Conservation (phyloP, 148 eudicot genomes). For the Oxyria digyna region DNA sequence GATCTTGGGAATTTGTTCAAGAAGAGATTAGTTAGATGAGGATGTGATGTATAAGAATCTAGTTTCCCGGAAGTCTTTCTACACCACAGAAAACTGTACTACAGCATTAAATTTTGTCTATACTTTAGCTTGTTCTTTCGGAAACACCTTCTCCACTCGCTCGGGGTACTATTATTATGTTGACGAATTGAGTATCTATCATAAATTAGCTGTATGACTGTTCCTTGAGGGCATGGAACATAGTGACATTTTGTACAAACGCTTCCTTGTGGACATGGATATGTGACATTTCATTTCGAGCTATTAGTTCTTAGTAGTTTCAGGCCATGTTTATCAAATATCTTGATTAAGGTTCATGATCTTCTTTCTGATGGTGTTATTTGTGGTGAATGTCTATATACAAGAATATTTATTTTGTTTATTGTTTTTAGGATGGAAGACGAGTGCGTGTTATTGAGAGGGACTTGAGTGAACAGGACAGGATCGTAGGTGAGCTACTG, state of each 20-base stretch:
- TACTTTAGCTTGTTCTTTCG: too few relatives aligned
- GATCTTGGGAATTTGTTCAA: neutral
- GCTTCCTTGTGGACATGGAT: neutral
- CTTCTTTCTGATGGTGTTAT: neutral
- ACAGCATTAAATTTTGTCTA: too few relatives aligned
- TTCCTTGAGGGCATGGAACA: neutral
- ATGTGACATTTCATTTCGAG: neutral
- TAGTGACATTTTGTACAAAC: neutral
- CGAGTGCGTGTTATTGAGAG: constrained; percentile 43
- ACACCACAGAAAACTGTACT: neutral
- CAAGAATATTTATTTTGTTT: neutral
- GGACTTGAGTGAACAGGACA: constrained; percentile 43
- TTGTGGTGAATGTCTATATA: neutral
- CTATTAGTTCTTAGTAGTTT: neutral
- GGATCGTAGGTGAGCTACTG: constrained; percentile 51
- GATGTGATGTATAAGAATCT: neutral
- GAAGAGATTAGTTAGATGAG: neutral
- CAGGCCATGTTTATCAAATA: neutral
- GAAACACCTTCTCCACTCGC: too few relatives aligned
- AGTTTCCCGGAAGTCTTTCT: neutral
- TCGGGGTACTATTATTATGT: too few relatives aligned
- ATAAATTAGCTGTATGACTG: neutral
- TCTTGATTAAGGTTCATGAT: neutral
- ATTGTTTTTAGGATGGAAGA: constrained; percentile 36
- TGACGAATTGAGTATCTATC: neutral